A percentile compares a stretch with the other conserved stretches of the same genome.
Evolutionary conservation across 1,284 basidiomycete species (phyloP).

Genomic region (Tremellales sp.): DNA sequence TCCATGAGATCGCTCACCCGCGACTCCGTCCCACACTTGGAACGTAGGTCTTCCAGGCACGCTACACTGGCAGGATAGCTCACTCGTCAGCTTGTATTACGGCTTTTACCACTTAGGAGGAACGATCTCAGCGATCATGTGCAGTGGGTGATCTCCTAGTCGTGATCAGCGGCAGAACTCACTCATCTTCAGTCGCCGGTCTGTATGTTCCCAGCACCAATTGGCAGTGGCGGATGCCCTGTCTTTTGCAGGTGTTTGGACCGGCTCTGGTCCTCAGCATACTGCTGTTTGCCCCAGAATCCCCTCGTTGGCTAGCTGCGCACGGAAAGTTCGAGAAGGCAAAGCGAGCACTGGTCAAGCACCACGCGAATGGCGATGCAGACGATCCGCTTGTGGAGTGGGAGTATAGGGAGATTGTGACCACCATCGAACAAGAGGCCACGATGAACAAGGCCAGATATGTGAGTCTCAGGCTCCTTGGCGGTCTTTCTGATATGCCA

Average conservation of each 20-base stretch:
- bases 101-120: neutral
- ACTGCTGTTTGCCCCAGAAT: conserved; percentile 1
- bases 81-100: conserved; percentile 8
- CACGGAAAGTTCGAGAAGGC: conserved; percentile 32
- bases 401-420: conserved; percentile 15
- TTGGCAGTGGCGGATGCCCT: conserved; percentile 2
- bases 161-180: neutral
- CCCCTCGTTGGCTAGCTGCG: conserved; percentile 34
- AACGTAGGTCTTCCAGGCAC: conserved; percentile 9
- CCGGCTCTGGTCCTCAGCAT: neutral
- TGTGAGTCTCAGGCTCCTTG: neutral
- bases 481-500: neutral
- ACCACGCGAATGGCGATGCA: conserved; percentile 21
- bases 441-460: neutral
- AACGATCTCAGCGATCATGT: no score
- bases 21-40: neutral
- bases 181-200: neutral
- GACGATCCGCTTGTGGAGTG: conserved; percentile 17
- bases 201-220: neutral
- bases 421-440: conserved; percentile 21
- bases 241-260: neutral
- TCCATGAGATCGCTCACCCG: conserved; percentile 20
- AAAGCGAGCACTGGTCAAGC: conserved; percentile 22
- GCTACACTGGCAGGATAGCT: conserved; percentile 13
- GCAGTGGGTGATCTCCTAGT: neutral